Evolutionary conservation across 2,329 filamentous ascomycete species (phyloP), one percentile per base, ranked within the genome.

Genomic region (Lasiodiplodia sp.): DNA sequence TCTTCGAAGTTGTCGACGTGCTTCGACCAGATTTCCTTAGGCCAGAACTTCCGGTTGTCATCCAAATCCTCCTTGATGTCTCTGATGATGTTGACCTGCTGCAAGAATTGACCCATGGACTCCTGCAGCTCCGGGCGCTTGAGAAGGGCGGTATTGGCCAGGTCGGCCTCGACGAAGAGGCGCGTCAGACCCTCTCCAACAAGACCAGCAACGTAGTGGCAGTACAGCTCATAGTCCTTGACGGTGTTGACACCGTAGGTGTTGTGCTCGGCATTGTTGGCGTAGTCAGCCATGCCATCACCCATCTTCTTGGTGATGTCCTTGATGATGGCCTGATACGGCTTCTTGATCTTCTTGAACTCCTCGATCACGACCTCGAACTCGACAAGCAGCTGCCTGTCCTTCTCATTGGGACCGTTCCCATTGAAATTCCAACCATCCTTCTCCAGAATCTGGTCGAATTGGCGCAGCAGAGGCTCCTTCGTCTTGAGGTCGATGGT

Each of bases 41-140:
- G 96, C 89, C 93, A 99, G 86, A 97, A 99, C 69, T 92, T 89
- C 71, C 96, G 89, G 74, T 91, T 90, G 80, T 98, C 96, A 69
- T 92, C 87, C 74, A 90, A 90, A 77, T 99, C 96, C 80, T 99
- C 96, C 74, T 90, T 89, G 71, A 98, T 88, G 79, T 99, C 96
- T 77, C 96, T 93, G 77, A 98, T 97, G 79, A 99, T 97, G 85
- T 99, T 99, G 72, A 94, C 97, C 85, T 99, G 97, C 78, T 99
- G 96, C 70, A 99, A 84, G 81, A 99, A 97, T 73, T 97, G 92
- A 28, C 93, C 96, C 96, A 99, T 99, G 55, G 93, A 95, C 81
- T 97, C 94, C 74, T 93, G 92, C 62, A 99, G 87, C 70, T 93
- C 85, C 40, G 92, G 89, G 64, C 93, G 89, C 71, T 94, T 87